These are phyloP conservation scores for Sinapis alba DNA, from an alignment of 441 rosid species.

Conservation along the genomic window DNA sequence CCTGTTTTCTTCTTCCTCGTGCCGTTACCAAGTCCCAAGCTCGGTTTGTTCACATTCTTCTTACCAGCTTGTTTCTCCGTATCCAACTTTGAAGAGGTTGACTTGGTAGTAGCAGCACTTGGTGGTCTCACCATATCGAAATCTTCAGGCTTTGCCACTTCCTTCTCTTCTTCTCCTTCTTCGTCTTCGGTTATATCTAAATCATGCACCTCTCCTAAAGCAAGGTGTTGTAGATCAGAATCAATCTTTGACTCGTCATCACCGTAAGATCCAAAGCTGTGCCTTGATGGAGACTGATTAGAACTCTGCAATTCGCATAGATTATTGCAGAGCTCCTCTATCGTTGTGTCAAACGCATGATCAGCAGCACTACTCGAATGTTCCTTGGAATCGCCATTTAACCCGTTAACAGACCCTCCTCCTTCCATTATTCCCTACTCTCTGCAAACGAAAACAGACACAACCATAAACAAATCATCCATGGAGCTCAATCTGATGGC, in stretches of 20 bases:
- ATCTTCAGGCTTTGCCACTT: slow-evolving; percentile 51
- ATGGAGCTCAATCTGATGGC: slow-evolving; percentile 7
- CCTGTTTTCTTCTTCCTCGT: slow-evolving; percentile 43
- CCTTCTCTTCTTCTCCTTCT: slow-evolving; percentile 49
- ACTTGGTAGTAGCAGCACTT: slow-evolving; percentile 22
- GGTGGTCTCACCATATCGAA: neutral
- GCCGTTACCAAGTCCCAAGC: slow-evolving; percentile 34
- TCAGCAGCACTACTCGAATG: slow-evolving; percentile 35
- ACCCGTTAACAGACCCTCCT: slow-evolving; percentile 40
- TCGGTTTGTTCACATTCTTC: slow-evolving; percentile 47
- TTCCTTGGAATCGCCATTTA: slow-evolving; percentile 46
- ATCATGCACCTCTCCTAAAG: slow-evolving; percentile 61
- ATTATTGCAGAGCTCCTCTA: slow-evolving; percentile 65
- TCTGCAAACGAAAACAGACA: slow-evolving; percentile 4
- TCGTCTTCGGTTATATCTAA: slow-evolving; percentile 70
- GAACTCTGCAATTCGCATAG: slow-evolving; percentile 74
- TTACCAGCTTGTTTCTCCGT: slow-evolving; percentile 43
- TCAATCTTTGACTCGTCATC: slow-evolving; percentile 68
- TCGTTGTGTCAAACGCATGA: slow-evolving; percentile 47
- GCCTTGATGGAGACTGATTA: slow-evolving; percentile 71
- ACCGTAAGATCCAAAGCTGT: slow-evolving; percentile 61
- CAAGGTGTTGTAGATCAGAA: slow-evolving; percentile 66
- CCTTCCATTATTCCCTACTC: neutral
- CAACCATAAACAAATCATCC: slow-evolving; percentile 3
- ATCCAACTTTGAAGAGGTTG: slow-evolving; percentile 51